phyloP scores from a whole-genome alignment of 1,284 basidiomycete genomes.

The Sporisorium iseilematis-ciliati region DNA sequence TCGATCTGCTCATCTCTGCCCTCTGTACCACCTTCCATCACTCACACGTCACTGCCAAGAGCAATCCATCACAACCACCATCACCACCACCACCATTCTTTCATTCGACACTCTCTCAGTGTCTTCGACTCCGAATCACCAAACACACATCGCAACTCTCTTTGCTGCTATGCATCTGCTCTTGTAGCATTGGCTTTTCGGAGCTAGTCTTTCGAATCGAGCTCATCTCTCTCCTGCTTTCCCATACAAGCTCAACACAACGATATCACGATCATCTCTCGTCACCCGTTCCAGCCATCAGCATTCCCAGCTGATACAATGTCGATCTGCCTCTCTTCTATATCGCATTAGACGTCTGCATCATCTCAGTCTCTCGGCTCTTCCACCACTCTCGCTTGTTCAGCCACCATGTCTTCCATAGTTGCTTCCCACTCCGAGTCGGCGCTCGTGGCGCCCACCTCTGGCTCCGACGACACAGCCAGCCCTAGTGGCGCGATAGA shows the following conservation, averaged over 20 bases:
- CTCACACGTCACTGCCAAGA: neutral
- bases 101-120: no score
- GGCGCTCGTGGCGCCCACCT: conserved; percentile 16
- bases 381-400: neutral
- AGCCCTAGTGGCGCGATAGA: conserved; percentile 30
- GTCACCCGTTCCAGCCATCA: conserved; percentile 13
- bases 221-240: neutral
- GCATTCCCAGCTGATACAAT: conserved; percentile 33
- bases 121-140: no score
- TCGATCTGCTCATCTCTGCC: conserved; percentile 9
- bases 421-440: conserved; percentile 27
- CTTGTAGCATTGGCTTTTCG: conserved; percentile 37
- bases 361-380: neutral
- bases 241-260: neutral
- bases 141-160: neutral
- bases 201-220: conserved; percentile 13
- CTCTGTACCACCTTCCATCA: conserved; percentile 10
- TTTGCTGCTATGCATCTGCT: conserved; percentile 35
- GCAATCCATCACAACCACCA: neutral
- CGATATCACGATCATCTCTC: neutral
- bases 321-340: conserved; percentile 18
- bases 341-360: conserved; percentile 21
- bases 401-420: conserved; percentile 23
- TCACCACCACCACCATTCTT: neutral
- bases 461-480: conserved; percentile 26